phyloP scores from a whole-genome alignment of 2,329 filamentous ascomycete genomes.

The Amauroascus niger region DNA sequence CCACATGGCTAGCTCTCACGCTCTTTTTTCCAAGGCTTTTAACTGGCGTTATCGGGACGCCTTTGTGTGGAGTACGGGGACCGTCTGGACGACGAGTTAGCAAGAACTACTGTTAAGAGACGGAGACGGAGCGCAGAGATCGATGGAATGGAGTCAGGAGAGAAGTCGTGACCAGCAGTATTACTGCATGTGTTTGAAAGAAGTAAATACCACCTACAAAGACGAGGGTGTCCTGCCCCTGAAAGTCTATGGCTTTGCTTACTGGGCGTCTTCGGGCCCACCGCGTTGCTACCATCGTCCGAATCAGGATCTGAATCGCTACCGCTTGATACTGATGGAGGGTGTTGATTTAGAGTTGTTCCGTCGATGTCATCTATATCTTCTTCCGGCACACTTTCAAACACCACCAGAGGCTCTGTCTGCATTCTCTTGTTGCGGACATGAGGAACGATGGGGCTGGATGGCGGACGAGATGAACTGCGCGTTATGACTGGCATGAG shows the following conservation, averaged over 20 bases:
- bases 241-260: neutral
- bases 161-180: neutral
- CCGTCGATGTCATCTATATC: conserved; percentile 8
- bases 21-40: neutral
- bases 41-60: neutral
- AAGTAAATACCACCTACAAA: conserved; percentile 2
- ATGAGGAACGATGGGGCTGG: neutral
- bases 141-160: neutral
- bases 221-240: neutral
- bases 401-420: neutral
- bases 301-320: conserved; percentile 5
- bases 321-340: neutral
- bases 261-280: neutral
- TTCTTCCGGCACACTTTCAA: neutral
- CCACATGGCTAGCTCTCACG: neutral
- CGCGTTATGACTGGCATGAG: neutral
- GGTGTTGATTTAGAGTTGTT: conserved; percentile 1
- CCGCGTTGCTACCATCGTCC: neutral
- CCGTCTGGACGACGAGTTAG: neutral
- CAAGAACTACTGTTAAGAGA: neutral
- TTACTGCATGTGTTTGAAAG: neutral
- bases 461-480: neutral
- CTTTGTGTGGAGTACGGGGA: neutral
- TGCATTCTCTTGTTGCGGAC: neutral
- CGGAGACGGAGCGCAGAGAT: neutral